Percentiles rank a stretch among this genome's conserved stretches.
Conservation (phyloP, 768 basidiomycete genomes). For the Asterophora lycoperdoides region DNA sequence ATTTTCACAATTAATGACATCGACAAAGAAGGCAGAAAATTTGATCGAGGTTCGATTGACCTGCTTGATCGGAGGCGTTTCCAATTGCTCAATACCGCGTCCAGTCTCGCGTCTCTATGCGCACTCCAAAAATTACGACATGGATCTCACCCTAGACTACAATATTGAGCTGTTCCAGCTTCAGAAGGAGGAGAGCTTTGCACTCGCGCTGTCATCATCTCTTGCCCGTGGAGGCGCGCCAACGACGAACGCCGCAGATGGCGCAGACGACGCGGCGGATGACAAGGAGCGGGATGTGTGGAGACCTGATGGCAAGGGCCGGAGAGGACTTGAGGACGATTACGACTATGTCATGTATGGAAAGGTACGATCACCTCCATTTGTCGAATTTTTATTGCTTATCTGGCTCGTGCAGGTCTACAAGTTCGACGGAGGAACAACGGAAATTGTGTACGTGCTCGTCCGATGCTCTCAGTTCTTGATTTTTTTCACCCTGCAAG, state of each 20-base stretch:
- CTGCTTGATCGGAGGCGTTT: not conserved
- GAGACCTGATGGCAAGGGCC: conserved; percentile 82
- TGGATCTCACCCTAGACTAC: conserved; percentile 92
- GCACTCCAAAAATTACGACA: conserved; percentile 85
- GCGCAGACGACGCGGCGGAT: conserved; percentile 45
- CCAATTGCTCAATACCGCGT: conserved; percentile 3
- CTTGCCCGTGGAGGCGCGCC: conserved; percentile 54
- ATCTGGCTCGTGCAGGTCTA: conserved; percentile 60
- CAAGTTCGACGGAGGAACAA: conserved; percentile 86
- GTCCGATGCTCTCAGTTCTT: conserved; percentile 2
- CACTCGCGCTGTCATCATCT: conserved; percentile 83
- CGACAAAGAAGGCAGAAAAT: conserved; percentile 93
- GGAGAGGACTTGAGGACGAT: conserved; percentile 83
- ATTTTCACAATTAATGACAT: conserved; percentile 83
- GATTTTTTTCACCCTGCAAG: conserved; percentile 1
- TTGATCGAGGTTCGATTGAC: conserved; percentile 79
- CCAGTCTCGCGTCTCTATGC: conserved; percentile 90
- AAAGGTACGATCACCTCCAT: conserved; percentile 53
- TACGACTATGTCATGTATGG: conserved; percentile 99
- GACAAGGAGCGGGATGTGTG: conserved; percentile 79
- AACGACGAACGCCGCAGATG: conserved; percentile 43
- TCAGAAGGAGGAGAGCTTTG: conserved; percentile 61
- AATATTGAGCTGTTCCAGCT: conserved; percentile 89
- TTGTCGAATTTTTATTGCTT: not conserved
- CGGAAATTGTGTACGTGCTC: conserved; percentile 75